Base-by-base conservation (phyloP, 805 yeast genomes). In the Candida succiphila region DNA sequence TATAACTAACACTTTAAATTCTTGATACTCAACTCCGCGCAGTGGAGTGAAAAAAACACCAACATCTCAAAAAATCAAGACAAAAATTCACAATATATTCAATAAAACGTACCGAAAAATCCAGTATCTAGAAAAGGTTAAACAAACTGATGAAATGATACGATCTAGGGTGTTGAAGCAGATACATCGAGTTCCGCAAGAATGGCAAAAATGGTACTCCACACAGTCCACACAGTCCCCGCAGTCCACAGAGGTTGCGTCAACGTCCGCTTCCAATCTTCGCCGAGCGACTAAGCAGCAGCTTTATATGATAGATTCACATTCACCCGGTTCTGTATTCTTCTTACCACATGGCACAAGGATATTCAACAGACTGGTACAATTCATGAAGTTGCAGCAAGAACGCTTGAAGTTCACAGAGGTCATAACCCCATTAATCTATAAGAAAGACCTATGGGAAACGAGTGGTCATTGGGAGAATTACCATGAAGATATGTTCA, bases 381-480 rank as follows among this genome's bases (percentile, higher is more conserved):
- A 65, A 28, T 92, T 87, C 55, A 88, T 92, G 89, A 82, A 85
- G 50, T 60, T 75, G 27, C 96, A 86, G 50, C 94, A 87, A 54
- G 59, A 71, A 16, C 72, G 68, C 39, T 81, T 78, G 45, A 95
- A 94, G 0, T 92, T 87, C 49, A 77, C 83, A 37, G 97, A 92
- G 58, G 96, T 92, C 5, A 73, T 89, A 19, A 84, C 96, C 1
- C 98, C 98, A 2, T 66, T 89, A 43, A 80, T 92, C 12, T 92
- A 80, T 60, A 82, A 80, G 45, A 78, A 77, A 37, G 70, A 75
- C 25, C 61, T 92, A 14, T 92, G 96, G 96, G 81, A 87, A 55
- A 74, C 69, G 32, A 81, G 94, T 9, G 97, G 97, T 1, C 98
- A 92, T 58, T 89, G 96, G 96, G 83, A 78, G 10, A 88, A 89